Evolutionary conservation across 306 rosid genomes (phyloP).

Genomic region (Quercus berberidifolia): DNA sequence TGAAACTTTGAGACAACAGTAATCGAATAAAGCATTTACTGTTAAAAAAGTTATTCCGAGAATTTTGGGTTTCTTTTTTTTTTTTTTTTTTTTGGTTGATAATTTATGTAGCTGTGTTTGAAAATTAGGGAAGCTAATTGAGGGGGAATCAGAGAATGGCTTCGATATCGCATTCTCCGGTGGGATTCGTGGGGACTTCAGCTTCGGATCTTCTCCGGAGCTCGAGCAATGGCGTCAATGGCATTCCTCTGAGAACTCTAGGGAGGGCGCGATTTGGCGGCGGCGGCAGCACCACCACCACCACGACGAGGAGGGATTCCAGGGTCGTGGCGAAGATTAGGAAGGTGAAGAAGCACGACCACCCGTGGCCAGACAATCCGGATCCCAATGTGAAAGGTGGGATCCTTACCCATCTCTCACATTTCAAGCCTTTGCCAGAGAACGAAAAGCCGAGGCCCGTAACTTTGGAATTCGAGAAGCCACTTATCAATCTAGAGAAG

Average conservation of each 20-base stretch:
- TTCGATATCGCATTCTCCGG: slow-evolving; percentile 49
- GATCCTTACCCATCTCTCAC: slow-evolving; percentile 59
- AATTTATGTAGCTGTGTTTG: slow-evolving; percentile 18
- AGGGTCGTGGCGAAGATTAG: slow-evolving; percentile 58
- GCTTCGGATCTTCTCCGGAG: slow-evolving; percentile 91
- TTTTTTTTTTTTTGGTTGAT: slow-evolving; percentile 7
- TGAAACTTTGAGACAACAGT: neutral
- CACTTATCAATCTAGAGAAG: slow-evolving; percentile 76
- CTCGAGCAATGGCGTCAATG: slow-evolving; percentile 58
- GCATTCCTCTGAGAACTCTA: slow-evolving; percentile 63
- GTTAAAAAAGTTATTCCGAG: slow-evolving; percentile 10
- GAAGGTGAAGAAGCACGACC: slow-evolving; percentile 77
- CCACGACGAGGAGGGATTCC: slow-evolving; percentile 43
- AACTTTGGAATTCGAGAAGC: slow-evolving; percentile 76
- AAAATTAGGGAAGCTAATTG: slow-evolving; percentile 29
- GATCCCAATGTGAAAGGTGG: slow-evolving; percentile 90
- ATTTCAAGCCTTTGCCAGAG: slow-evolving; percentile 61
- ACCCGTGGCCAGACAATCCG: slow-evolving; percentile 84
- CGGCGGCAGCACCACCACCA: too few species aligned
- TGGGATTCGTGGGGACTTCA: slow-evolving; percentile 46
- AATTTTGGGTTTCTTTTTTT: neutral
- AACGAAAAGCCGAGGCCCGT: slow-evolving; percentile 71
- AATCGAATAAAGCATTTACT: neutral
- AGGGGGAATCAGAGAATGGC: slow-evolving; percentile 56
- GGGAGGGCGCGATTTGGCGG: slow-evolving; percentile 48